Evolutionary conservation across 306 rosid genomes (phyloP).

Genomic region (Cucurbita pepo): DNA sequence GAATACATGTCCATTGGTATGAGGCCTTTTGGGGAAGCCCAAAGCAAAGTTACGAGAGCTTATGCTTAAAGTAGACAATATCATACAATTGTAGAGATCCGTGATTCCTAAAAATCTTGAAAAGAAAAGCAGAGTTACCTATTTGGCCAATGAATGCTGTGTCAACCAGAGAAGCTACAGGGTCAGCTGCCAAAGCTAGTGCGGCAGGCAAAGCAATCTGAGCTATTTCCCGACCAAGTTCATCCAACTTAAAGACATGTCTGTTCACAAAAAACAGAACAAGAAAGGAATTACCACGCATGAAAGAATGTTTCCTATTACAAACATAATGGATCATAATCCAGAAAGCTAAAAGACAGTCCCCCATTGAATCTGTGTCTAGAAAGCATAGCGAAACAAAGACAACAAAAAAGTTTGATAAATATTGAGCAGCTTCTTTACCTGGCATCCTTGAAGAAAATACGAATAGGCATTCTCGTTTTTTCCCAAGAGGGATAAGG

Average conservation of each 20-base stretch:
- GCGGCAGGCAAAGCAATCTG: conserved; percentile 86
- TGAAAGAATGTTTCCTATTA: not conserved
- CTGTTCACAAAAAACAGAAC: conserved; percentile 10
- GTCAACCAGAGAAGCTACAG: conserved; percentile 81
- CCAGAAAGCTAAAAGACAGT: not conserved
- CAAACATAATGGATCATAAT: not conserved
- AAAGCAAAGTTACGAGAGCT: too few relatives aligned
- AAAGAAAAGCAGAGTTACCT: conserved; percentile 28
- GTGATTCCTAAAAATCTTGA: not conserved
- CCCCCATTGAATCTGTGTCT: not conserved
- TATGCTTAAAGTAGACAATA: too few relatives aligned
- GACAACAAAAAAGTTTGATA: not conserved
- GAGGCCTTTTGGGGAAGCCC: too few relatives aligned
- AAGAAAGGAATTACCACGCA: not conserved
- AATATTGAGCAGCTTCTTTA: conserved; percentile 4
- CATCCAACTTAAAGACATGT: conserved; percentile 28
- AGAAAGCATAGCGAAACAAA: not conserved
- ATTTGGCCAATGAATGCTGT: conserved; percentile 90
- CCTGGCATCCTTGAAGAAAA: conserved; percentile 66
- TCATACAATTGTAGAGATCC: too few relatives aligned
- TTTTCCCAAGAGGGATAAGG: conserved; percentile 24
- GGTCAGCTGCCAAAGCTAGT: conserved; percentile 84
- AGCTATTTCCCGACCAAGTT: conserved; percentile 64
- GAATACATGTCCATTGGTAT: too few relatives aligned
- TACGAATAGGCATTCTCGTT: conserved; percentile 29